Conservation (phyloP, 192 early-diverging fungal species). For the Glomus cerebriforme region DNA sequence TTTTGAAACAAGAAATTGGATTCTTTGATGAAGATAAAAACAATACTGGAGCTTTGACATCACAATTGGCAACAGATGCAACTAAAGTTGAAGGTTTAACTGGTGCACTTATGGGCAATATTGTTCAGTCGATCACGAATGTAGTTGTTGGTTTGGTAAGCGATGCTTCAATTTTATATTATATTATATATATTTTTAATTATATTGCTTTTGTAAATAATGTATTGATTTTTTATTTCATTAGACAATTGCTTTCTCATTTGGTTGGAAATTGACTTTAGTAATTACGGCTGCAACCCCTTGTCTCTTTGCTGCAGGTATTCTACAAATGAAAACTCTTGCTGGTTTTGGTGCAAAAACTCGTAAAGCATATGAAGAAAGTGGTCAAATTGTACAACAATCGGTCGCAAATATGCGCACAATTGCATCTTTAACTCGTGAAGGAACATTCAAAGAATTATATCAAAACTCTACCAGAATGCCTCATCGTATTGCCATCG, state of each 20-base stretch:
- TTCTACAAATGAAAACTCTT: constrained; percentile 45
- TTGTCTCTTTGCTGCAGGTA: constrained; percentile 40
- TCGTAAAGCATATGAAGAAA: constrained; percentile 70
- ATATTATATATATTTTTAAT: constrained; percentile 24
- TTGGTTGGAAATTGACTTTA: constrained; percentile 29
- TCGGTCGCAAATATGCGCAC: constrained; percentile 84
- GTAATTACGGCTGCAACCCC: constrained; percentile 19
- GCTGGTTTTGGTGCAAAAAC: constrained; percentile 43
- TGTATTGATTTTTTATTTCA: too few species aligned
- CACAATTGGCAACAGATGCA: constrained; percentile 82
- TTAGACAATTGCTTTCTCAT: constrained; percentile 14
- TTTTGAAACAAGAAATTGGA: constrained; percentile 81
- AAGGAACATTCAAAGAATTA: constrained; percentile 64
- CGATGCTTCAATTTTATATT: constrained; percentile 18
- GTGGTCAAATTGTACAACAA: constrained; percentile 82
- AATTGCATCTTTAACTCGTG: constrained; percentile 75
- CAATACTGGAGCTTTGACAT: constrained; percentile 76
- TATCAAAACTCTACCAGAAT: constrained; percentile 59
- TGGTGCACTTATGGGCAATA: constrained; percentile 53
- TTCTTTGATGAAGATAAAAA: constrained; percentile 83
- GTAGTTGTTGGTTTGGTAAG: constrained; percentile 37
- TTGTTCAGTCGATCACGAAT: constrained; percentile 47
- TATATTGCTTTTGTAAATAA: background rate
- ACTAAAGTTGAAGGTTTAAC: constrained; percentile 43
- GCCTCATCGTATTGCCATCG: constrained; percentile 68